phyloP scores from a whole-genome alignment of 2,329 filamentous ascomycete species.

The Ceratocystis diversiconidia region DNA sequence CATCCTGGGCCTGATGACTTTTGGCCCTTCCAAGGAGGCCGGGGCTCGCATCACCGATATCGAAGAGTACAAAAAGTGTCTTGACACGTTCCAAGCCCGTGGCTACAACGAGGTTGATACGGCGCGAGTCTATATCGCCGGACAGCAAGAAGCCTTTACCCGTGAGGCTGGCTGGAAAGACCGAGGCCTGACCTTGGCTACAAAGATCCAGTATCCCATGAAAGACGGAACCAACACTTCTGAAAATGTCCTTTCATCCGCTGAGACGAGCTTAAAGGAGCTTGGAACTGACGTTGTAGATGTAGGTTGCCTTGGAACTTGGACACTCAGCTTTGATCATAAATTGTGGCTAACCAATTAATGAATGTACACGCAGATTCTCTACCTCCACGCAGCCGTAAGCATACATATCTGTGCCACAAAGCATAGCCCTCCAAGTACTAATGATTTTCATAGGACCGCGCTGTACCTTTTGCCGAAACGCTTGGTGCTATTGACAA shows the following conservation, averaged over 20 bases:
- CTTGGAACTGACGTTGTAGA: constrained; percentile 61
- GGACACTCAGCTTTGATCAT: neutral
- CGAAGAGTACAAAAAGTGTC: constrained; percentile 52
- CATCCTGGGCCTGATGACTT: constrained; percentile 79
- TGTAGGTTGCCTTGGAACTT: constrained; percentile 26
- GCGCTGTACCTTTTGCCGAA: constrained; percentile 60
- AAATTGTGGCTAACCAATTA: neutral
- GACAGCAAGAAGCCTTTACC: constrained; percentile 67
- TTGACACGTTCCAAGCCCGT: constrained; percentile 62
- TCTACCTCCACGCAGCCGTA: constrained; percentile 57
- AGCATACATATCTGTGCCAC: constrained; percentile 19
- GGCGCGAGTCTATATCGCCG: constrained; percentile 56
- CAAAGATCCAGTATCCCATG: constrained; percentile 55
- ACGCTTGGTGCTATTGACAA: constrained; percentile 66
- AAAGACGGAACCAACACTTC: constrained; percentile 46
- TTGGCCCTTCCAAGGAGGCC: constrained; percentile 46
- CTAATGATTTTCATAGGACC: constrained; percentile 31
- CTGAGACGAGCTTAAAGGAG: constrained; percentile 56
- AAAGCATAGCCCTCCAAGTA: constrained; percentile 20
- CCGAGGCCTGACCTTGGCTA: constrained; percentile 62
- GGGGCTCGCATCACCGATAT: constrained; percentile 59
- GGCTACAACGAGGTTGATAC: constrained; percentile 82
- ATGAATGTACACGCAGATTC: constrained; percentile 33
- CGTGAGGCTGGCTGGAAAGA: constrained; percentile 63
- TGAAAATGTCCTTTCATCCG: constrained; percentile 46